Percentiles rank a stretch among this genome's conserved stretches.
phyloP scores from a whole-genome alignment of 805 yeast genomes.

The Saccharomycopsis fibuligera region DNA sequence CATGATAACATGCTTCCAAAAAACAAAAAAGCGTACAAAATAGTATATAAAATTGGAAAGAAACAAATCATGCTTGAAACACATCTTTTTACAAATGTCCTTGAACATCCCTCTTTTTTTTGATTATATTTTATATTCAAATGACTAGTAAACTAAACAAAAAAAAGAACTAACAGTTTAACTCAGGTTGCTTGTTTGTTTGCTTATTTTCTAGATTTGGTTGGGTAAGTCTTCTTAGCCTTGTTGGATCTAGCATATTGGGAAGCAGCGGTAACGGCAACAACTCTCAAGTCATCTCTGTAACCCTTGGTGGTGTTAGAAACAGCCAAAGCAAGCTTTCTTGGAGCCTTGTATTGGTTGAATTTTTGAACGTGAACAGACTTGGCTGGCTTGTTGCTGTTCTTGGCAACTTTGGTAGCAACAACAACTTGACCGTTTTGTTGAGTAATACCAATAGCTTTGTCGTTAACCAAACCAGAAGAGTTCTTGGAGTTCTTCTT shows the following conservation, averaged over 20 bases:
- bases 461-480: conserved; percentile 43
- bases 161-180: too few species aligned
- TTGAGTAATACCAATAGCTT: conserved; percentile 41
- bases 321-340: conserved; percentile 40
- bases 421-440: conserved; percentile 35
- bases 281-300: conserved; percentile 43
- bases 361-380: conserved; percentile 31
- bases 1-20: too few species aligned
- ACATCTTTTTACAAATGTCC: too few species aligned
- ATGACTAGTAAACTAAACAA: too few species aligned
- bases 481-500: conserved; percentile 40
- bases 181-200: too few species aligned
- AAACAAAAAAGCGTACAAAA: too few species aligned
- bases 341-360: conserved; percentile 38
- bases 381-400: conserved; percentile 43
- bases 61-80: too few species aligned
- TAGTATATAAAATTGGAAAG: too few species aligned
- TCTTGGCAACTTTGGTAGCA: conserved; percentile 37
- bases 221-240: conserved; percentile 31
- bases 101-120: too few species aligned
- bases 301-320: conserved; percentile 39
- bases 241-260: conserved; percentile 35
- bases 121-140: too few species aligned
- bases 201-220: conserved; percentile 19
- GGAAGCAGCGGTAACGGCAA: conserved; percentile 43